These are phyloP conservation scores for Grigorovia humatica DNA, from an alignment of 805 yeast genomes.

Conservation along the genomic window DNA sequence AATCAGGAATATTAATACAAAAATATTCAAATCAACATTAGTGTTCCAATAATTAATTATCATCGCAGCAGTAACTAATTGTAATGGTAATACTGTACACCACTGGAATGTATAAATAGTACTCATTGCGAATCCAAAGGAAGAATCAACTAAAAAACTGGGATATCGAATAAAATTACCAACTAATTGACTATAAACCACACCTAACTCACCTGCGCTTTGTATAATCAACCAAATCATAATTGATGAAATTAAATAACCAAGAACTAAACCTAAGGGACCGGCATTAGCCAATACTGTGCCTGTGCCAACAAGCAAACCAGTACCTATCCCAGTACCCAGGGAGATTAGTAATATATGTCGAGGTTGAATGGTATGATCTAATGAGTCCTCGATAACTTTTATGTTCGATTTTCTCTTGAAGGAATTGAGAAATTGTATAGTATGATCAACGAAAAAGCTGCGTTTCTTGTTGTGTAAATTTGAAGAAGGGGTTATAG, in stretches of 20 bases:
- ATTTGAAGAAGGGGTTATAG: background rate
- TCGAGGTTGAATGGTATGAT: conserved; percentile 9
- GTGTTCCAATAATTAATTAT: conserved; percentile 39
- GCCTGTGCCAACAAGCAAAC: conserved; percentile 48
- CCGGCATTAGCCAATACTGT: conserved; percentile 34
- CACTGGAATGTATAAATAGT: conserved; percentile 49
- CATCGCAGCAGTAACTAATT: conserved; percentile 45
- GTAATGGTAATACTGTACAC: conserved; percentile 45
- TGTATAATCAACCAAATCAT: conserved; percentile 48
- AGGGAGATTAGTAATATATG: conserved; percentile 39
- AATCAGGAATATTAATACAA: conserved; percentile 19
- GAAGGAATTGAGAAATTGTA: conserved; percentile 3
- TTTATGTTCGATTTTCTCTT: background rate
- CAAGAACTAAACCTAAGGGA: conserved; percentile 40
- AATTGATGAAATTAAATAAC: conserved; percentile 43
- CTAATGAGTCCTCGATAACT: conserved; percentile 2
- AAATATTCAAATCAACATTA: conserved; percentile 17
- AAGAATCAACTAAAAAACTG: conserved; percentile 41
- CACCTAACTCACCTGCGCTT: conserved; percentile 53
- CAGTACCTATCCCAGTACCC: conserved; percentile 79
- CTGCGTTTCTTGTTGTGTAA: background rate
- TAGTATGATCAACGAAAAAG: background rate
- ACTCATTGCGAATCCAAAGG: conserved; percentile 54
- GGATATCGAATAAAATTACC: conserved; percentile 57
- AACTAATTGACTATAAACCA: conserved; percentile 42